These are phyloP conservation scores for Colletotrichum coccodes DNA, from an alignment of 2,329 filamentous ascomycete species.

Conservation along the genomic window DNA sequence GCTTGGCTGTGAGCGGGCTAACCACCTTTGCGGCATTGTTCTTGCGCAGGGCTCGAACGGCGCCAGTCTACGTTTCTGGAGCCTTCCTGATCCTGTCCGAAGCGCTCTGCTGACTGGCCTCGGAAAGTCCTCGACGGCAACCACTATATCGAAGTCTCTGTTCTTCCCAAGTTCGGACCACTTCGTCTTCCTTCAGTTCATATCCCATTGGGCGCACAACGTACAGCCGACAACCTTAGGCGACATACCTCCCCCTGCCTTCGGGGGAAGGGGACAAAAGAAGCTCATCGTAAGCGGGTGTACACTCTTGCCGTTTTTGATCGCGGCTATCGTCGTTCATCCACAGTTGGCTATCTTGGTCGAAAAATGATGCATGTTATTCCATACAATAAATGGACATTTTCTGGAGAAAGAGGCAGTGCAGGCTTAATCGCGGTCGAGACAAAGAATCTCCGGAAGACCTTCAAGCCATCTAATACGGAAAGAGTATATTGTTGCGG, in stretches of 20 bases:
- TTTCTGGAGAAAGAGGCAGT: neutral
- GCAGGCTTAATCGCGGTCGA: constrained; percentile 21
- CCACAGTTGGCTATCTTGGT: neutral
- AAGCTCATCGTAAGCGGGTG: neutral
- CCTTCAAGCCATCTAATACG: constrained; percentile 38
- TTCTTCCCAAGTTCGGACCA: constrained; percentile 38
- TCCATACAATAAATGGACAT: neutral
- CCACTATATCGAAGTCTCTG: constrained; percentile 19
- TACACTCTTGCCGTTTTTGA: neutral
- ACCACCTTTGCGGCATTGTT: constrained; percentile 65
- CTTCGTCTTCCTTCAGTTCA: constrained; percentile 38
- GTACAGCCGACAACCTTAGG: neutral
- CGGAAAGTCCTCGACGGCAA: neutral
- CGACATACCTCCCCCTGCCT: neutral
- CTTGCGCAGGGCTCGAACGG: constrained; percentile 45
- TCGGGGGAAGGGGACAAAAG: neutral
- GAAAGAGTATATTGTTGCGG: neutral
- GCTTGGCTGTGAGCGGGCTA: constrained; percentile 69
- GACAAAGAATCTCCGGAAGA: constrained; percentile 43
- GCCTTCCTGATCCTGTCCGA: constrained; percentile 41
- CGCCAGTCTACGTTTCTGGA: constrained; percentile 43
- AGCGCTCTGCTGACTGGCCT: neutral
- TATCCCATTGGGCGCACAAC: constrained; percentile 36
- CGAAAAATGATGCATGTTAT: neutral
- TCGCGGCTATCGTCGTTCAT: neutral